Conservation (phyloP, 495 filamentous ascomycete species). For the Hamigera avellanea region DNA sequence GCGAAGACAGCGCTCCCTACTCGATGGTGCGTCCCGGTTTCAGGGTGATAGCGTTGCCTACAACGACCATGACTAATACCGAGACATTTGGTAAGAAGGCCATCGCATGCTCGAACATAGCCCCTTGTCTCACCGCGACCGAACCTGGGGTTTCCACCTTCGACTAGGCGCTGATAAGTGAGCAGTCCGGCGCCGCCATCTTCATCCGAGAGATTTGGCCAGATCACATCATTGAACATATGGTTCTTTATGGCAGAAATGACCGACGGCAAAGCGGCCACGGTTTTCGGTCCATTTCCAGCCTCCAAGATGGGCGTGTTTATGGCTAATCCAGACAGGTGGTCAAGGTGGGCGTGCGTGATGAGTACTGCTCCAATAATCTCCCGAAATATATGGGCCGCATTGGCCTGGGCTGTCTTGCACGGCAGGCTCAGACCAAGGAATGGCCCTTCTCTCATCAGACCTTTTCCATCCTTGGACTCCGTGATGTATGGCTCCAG, state of each 20-base stretch:
- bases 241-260: conserved; percentile 83
- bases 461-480: conserved; percentile 13
- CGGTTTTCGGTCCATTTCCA: conserved; percentile 62
- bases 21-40: conserved; percentile 44
- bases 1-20: conserved; percentile 37
- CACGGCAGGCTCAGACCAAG: conserved; percentile 55
- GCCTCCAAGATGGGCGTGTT: conserved; percentile 75
- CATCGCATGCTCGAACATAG: conserved; percentile 77
- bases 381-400: conserved; percentile 59
- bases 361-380: conserved; percentile 81
- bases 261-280: conserved; percentile 76
- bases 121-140: conserved; percentile 64
- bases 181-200: conserved; percentile 87
- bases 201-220: conserved; percentile 95
- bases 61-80: conserved; percentile 81
- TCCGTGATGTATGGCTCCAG: conserved; percentile 41
- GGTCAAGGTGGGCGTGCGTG: conserved; percentile 90
- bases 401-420: conserved; percentile 58
- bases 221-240: conserved; percentile 95
- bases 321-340: conserved; percentile 81
- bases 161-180: conserved; percentile 76
- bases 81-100: conserved; percentile 65
- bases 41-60: conserved; percentile 49
- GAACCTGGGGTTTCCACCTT: conserved; percentile 73
- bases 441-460: conserved; percentile 51